Evolutionary conservation across 805 yeast genomes (phyloP), one percentile per base, ranked within the genome.

Genomic region (Pichia cabralensis): DNA sequence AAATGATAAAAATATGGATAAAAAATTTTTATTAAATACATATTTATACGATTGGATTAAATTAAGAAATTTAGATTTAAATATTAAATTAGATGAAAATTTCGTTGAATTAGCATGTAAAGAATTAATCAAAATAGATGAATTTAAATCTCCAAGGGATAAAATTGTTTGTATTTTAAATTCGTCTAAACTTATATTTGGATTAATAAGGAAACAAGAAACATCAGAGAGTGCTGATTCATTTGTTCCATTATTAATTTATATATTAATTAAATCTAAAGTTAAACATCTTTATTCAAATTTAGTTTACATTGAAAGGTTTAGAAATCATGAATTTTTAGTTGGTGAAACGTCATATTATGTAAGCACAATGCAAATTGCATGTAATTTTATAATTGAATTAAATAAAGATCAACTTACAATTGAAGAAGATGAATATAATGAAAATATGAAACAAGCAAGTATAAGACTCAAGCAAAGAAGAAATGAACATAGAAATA

Each of bases 281-380:
- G 74, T 85, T 1, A 61, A 60, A 26, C 60, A 74, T 44, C 57
- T 92, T n/a, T 67, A 74, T 12, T 82, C 95, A 8, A 89, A 89
- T 51, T 58, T 88, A 40, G 74, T 71, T 40, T 92, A 85, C 55
- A 84, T 92, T 44, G 95, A 86, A 53, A 64, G 92, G 33, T 92
- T 81, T 54, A 62, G 97, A 44, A 76, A 73, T 36, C 76, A 73
- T 6, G 82, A 74, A 28, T 80, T 82, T 65, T 61, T 82, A 30
- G 67, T 68, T 27, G 96, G 98, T 8, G 99, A 92, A 53, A 78
- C 89, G 0, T 81, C 92, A 27, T 92, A 92, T 56, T 92, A 92
- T 51, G 61, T 92, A 35, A 82, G 94, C 20, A 82, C 95, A n/a
- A 57, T 89, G 19, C 84, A 81, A 48, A 94, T 94, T 2, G 96